Percentiles rank a stretch among this genome's conserved stretches.
phyloP scores from a whole-genome alignment of 2,329 filamentous ascomycete species.

The Cladosporium sp. region DNA sequence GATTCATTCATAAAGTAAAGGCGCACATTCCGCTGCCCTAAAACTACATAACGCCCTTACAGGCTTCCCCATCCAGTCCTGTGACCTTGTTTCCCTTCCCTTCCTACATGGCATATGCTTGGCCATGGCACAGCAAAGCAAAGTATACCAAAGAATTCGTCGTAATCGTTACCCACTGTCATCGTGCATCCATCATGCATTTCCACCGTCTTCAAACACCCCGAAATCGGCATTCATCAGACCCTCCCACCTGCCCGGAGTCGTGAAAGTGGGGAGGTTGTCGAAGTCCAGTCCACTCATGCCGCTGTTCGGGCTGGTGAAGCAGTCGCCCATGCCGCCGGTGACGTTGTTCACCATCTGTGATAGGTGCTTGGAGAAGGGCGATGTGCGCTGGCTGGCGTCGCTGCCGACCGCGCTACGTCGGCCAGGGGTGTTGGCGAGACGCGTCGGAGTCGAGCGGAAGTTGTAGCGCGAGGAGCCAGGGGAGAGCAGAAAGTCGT shows the following conservation, averaged over 20 bases:
- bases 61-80: neutral
- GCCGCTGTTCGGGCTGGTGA: slow-evolving; percentile 31
- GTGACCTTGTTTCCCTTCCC: neutral
- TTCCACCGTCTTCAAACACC: slow-evolving; percentile 26
- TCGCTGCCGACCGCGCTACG: slow-evolving; percentile 29
- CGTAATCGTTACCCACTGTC: neutral
- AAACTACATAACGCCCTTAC: neutral
- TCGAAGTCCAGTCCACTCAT: slow-evolving; percentile 33
- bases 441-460: slow-evolving; percentile 41
- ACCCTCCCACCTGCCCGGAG: slow-evolving; percentile 31
- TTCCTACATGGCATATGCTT: neutral
- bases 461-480: slow-evolving; percentile 39
- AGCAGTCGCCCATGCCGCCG: slow-evolving; percentile 21
- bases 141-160: neutral
- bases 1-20: neutral
- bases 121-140: neutral
- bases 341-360: slow-evolving; percentile 56
- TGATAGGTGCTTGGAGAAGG: slow-evolving; percentile 63
- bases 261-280: slow-evolving; percentile 36
- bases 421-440: slow-evolving; percentile 34
- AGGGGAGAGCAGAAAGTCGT: slow-evolving; percentile 40
- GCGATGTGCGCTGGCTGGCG: slow-evolving; percentile 46
- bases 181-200: neutral
- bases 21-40: neutral
- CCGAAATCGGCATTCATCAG: slow-evolving; percentile 35